Evolutionary conservation across 2,329 filamentous ascomycete genomes (phyloP).

Genomic region (Verticillium klebahnii): DNA sequence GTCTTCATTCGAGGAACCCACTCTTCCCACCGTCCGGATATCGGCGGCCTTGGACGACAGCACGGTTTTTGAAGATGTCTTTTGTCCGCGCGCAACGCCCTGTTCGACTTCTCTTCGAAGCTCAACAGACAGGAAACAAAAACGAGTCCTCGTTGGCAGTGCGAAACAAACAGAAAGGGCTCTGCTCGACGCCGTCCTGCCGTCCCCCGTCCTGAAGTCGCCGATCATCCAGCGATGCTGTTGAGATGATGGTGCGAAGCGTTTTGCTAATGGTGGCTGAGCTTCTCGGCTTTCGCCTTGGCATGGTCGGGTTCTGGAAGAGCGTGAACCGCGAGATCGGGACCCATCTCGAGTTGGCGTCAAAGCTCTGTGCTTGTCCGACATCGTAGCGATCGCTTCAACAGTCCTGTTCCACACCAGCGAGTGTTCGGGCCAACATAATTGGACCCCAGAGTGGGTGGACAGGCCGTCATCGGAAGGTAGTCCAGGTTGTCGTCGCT

Average conservation of each 20-base stretch:
- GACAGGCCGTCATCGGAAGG: constrained; percentile 27
- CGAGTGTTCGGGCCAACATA: neutral
- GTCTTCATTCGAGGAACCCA: constrained; percentile 20
- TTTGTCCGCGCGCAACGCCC: constrained; percentile 81
- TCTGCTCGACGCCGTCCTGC: constrained; percentile 18
- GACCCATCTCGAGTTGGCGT: constrained; percentile 92
- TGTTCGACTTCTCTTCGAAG: constrained; percentile 39
- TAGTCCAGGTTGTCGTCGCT: constrained; percentile 45
- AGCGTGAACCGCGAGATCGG: constrained; percentile 36
- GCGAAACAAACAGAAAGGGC: constrained; percentile 75
- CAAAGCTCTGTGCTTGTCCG: constrained; percentile 91
- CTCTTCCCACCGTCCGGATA: constrained; percentile 43
- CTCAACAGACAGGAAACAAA: constrained; percentile 77
- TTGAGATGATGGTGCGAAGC: constrained; percentile 16
- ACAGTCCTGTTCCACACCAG: neutral
- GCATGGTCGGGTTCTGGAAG: neutral
- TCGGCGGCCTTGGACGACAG: constrained; percentile 45
- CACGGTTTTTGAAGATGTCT: constrained; percentile 92
- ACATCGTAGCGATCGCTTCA: constrained; percentile 19
- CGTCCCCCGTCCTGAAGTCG: constrained; percentile 13
- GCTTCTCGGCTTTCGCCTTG: neutral
- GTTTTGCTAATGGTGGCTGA: neutral
- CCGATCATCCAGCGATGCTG: constrained; percentile 20
- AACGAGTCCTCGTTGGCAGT: constrained; percentile 87
- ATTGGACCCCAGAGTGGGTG: constrained; percentile 18